Evolutionary conservation across 768 basidiomycete species (phyloP).

Genomic region (Candolleomyces efflorescens): DNA sequence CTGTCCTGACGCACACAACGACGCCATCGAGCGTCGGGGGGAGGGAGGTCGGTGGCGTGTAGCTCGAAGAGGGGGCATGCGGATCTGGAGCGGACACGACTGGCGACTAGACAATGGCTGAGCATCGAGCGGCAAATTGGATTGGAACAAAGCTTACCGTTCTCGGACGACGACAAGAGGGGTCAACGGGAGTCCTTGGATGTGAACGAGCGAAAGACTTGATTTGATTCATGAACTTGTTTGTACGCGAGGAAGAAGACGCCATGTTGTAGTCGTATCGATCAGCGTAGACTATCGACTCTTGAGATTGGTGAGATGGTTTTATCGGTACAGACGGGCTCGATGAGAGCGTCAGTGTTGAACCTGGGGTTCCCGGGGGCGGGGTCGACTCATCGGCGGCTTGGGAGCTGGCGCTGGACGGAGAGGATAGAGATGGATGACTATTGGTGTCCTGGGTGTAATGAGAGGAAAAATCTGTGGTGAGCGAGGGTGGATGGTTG

Average conservation of each 20-base stretch:
- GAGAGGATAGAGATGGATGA: conserved; percentile 62
- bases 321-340: conserved; percentile 4
- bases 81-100: conserved; percentile 34
- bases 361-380: conserved; percentile 62
- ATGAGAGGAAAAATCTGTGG: conserved; percentile 19
- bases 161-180: conserved; percentile 24
- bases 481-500: conserved; percentile 22
- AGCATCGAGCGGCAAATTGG: conserved; percentile 13
- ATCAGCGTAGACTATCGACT: conserved; percentile 9
- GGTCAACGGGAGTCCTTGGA: conserved; percentile 17
- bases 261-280: conserved; percentile 14
- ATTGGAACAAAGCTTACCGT: conserved; percentile 25
- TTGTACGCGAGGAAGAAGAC: conserved; percentile 23
- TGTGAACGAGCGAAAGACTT: conserved; percentile 28
- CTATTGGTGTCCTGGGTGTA: conserved; percentile 29
- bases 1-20: conserved; percentile 59
- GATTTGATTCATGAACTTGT: conserved; percentile 30
- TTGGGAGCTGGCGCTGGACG: conserved; percentile 64
- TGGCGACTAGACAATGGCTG: conserved; percentile 31
- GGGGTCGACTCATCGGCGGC: conserved; percentile 62
- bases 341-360: conserved; percentile 23
- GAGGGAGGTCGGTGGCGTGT: conserved; percentile 14
- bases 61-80: conserved; percentile 20
- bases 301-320: conserved; percentile 2
- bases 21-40: conserved; percentile 33